Evolutionary conservation across 139 green algal species (phyloP).

Genomic region (Closterium sp.): DNA sequence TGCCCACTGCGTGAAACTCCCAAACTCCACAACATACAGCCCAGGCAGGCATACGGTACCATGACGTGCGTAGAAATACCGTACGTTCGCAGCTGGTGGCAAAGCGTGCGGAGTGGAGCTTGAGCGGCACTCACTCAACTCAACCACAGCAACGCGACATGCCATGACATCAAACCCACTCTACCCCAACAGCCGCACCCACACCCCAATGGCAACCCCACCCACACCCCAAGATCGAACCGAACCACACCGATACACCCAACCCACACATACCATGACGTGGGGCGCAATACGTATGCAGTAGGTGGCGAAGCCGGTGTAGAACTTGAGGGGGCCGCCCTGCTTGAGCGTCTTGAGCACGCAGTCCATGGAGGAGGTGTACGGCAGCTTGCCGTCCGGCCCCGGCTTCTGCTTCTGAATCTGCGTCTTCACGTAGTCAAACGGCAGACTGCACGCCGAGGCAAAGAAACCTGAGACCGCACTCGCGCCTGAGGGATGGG

Average conservation of each 20-base stretch:
- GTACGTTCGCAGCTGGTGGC: too few relatives aligned
- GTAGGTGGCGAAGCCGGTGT: constrained; percentile 97
- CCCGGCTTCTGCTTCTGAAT: constrained; percentile 86
- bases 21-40: too few relatives aligned
- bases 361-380: constrained; percentile 77
- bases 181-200: background rate
- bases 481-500: constrained; percentile 41
- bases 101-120: too few relatives aligned
- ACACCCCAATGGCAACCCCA: background rate
- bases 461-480: constrained; percentile 88
- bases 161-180: background rate
- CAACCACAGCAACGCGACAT: background rate
- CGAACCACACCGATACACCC: background rate
- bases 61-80: too few relatives aligned
- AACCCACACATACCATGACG: constrained; percentile 49
- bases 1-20: too few relatives aligned
- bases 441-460: constrained; percentile 82
- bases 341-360: constrained; percentile 72
- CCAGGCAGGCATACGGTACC: too few relatives aligned
- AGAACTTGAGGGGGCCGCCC: constrained; percentile 90
- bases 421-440: constrained; percentile 99
- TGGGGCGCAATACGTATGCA: constrained; percentile 86
- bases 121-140: background rate
- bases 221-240: background rate
- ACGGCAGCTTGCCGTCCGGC: constrained; percentile 70